These are phyloP conservation scores for Brettanomyces sp. DNA, from an alignment of 805 yeast species.

Conservation along the genomic window DNA sequence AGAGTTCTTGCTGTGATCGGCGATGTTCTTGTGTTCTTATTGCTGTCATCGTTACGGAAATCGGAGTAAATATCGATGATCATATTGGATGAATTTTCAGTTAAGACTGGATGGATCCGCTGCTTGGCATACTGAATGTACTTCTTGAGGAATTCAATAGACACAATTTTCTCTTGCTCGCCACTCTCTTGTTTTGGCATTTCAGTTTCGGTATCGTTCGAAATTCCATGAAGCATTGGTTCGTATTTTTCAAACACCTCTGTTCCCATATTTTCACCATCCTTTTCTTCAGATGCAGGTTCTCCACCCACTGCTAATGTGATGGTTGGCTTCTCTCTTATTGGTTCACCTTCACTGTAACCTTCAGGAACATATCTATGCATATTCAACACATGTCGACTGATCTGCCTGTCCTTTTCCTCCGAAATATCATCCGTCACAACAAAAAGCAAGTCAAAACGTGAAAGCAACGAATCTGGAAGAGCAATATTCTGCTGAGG, in stretches of 20 bases:
- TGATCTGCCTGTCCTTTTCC: constrained; percentile 71
- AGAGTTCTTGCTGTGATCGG: constrained; percentile 98
- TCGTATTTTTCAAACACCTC: constrained; percentile 80
- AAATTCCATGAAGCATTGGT: constrained; percentile 56
- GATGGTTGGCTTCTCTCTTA: constrained; percentile 64
- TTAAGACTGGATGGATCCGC: constrained; percentile 72
- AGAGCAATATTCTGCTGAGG: constrained; percentile 95
- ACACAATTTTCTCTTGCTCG: constrained; percentile 40
- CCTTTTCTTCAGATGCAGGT: constrained; percentile 34
- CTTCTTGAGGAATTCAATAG: constrained; percentile 81
- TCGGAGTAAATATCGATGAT: constrained; percentile 75
- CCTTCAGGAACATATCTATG: constrained; percentile 88
- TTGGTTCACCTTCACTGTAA: constrained; percentile 85
- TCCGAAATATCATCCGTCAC: constrained; percentile 94
- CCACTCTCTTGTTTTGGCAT: constrained; percentile 13
- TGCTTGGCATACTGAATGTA: constrained; percentile 91
- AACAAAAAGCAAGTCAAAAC: constrained; percentile 91
- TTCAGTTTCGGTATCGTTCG: constrained; percentile 2
- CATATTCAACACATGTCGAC: constrained; percentile 92
- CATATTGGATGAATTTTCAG: constrained; percentile 67
- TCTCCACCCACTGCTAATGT: constrained; percentile 76
- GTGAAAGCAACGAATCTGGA: constrained; percentile 92
- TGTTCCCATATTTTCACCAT: constrained; percentile 35
- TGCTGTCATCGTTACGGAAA: constrained; percentile 65
- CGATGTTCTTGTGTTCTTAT: constrained; percentile 63